Base-by-base conservation (phyloP, 495 filamentous ascomycete genomes). In the Amphirosellinia nigrospora region DNA sequence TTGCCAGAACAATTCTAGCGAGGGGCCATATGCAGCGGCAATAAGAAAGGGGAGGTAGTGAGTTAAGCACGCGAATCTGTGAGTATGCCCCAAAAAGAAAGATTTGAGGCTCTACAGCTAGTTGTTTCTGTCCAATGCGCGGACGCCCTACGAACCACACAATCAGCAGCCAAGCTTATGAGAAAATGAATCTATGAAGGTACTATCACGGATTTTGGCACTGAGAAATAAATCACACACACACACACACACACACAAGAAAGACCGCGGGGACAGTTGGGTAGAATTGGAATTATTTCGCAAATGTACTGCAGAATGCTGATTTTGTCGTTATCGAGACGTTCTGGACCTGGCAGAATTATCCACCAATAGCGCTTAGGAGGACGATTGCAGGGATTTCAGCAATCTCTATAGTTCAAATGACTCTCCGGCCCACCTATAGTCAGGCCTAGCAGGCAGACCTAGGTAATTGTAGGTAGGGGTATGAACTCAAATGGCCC, bases 391-490 rank as follows among this genome's bases (percentile, higher is more conserved):
- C 48, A 53, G 50, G 32, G 32, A 13, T 21, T 10, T 43, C 21
- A 46, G 9, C 64, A 67, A 67, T 59, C 39, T 67, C 48, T 67
- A 67, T 52, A 43, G 36, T 28, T 59, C 64, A 67, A 59, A 45
- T 67, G 64, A 67, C 64, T 45, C 41, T 46, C 39, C 19, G 64
- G 28, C 53, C 50, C 64, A 59, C 58, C 50, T 36, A 30, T 16
- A 55, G 10, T 15, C 26, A 26, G 16, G n/a, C 46, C 46, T 2
- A 50, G 45, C 9, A 5, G 23, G 46, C 46, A 50, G n/a, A 0
- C 46, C 16, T 46, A 15, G 8, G 3, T 46, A 4, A 3, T 4
- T 11, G 43, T 36, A 36, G 34, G n/a, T n/a, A n/a, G 39, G 39
- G 11, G 53, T 32, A 34, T n/a, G 53, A 56, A 56, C 53, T 56